Conservation (phyloP, 345 rosid genomes). For the Citrus sp. region DNA sequence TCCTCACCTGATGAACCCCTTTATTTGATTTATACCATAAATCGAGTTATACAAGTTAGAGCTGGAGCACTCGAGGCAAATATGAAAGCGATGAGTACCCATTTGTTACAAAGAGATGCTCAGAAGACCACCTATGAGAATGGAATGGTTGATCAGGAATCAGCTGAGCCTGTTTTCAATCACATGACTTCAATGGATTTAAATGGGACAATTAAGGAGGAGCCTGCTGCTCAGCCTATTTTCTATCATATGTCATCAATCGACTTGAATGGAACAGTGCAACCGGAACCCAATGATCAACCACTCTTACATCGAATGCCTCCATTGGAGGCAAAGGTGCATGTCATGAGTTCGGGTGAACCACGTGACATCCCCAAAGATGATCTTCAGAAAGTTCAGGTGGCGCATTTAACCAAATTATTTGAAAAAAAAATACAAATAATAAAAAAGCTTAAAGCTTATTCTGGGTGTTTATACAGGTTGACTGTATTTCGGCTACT, state of each 20-base stretch:
- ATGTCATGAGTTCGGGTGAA: slow-evolving; percentile 31
- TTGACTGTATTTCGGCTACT: slow-evolving; percentile 65
- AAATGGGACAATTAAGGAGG: slow-evolving; percentile 49
- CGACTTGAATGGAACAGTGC: slow-evolving; percentile 59
- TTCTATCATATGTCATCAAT: slow-evolving; percentile 35
- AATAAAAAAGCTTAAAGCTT: background rate
- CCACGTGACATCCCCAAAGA: slow-evolving; percentile 49
- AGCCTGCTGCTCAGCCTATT: slow-evolving; percentile 32
- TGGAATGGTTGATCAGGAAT: slow-evolving; percentile 44
- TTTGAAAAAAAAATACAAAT: background rate
- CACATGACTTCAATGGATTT: slow-evolving; percentile 45
- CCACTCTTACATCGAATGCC: slow-evolving; percentile 24
- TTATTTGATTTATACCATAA: slow-evolving; percentile 82
- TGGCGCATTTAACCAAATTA: slow-evolving; percentile 14
- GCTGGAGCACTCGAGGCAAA: slow-evolving; percentile 93
- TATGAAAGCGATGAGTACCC: slow-evolving; percentile 65
- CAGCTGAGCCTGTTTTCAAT: slow-evolving; percentile 26
- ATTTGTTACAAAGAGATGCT: slow-evolving; percentile 50
- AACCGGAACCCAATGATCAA: slow-evolving; percentile 44
- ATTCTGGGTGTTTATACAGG: slow-evolving; percentile 37
- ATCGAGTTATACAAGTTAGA: slow-evolving; percentile 91
- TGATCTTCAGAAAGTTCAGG: slow-evolving; percentile 80
- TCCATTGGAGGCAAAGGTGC: slow-evolving; percentile 34
- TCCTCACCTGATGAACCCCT: slow-evolving; percentile 97
- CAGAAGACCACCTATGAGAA: slow-evolving; percentile 37